Evolutionary conservation across 495 filamentous ascomycete genomes (phyloP).

Genomic region (Xylaria grammica): DNA sequence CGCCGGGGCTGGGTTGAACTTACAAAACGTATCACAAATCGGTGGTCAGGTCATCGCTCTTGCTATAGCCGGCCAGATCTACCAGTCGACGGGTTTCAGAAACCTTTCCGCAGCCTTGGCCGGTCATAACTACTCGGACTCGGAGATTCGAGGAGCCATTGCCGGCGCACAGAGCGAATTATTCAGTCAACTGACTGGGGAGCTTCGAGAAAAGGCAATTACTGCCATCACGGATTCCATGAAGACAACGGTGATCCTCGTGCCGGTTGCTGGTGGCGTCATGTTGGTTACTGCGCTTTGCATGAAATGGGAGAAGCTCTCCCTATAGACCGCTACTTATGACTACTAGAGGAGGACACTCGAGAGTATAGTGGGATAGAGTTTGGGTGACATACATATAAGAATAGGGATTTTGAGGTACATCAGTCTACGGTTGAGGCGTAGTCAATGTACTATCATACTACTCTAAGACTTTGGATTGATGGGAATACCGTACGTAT

Average conservation of each 20-base stretch:
- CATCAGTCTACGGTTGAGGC: too few relatives aligned
- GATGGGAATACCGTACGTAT: too few relatives aligned
- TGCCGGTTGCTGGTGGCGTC: slow-evolving; percentile 54
- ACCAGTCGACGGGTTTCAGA: slow-evolving; percentile 50
- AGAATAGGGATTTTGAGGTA: too few relatives aligned
- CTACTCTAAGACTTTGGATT: too few relatives aligned
- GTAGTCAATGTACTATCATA: too few relatives aligned
- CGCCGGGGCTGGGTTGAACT: slow-evolving; percentile 51
- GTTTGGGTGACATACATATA: too few relatives aligned
- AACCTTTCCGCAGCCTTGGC: slow-evolving; percentile 46
- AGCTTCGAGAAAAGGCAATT: slow-evolving; percentile 45
- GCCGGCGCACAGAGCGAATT: slow-evolving; percentile 52
- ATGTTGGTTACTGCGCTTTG: slow-evolving; percentile 47
- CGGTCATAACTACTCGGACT: slow-evolving; percentile 27
- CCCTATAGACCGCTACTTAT: too few relatives aligned
- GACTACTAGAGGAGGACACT: too few relatives aligned
- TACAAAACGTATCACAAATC: slow-evolving; percentile 62
- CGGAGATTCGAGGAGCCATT: slow-evolving; percentile 53
- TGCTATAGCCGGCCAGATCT: slow-evolving; percentile 62
- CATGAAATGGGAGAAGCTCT: slow-evolving; percentile 57
- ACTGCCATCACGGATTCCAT: slow-evolving; percentile 57
- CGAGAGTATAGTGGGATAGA: too few relatives aligned
- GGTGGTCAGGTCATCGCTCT: slow-evolving; percentile 58
- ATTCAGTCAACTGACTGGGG: slow-evolving; percentile 41
- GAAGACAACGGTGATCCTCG: slow-evolving; percentile 56